Percentiles rank a stretch among this genome's conserved stretches.
These are phyloP conservation scores for Panaeolus cyanescens DNA, from an alignment of 768 basidiomycete species.

Conservation along the genomic window DNA sequence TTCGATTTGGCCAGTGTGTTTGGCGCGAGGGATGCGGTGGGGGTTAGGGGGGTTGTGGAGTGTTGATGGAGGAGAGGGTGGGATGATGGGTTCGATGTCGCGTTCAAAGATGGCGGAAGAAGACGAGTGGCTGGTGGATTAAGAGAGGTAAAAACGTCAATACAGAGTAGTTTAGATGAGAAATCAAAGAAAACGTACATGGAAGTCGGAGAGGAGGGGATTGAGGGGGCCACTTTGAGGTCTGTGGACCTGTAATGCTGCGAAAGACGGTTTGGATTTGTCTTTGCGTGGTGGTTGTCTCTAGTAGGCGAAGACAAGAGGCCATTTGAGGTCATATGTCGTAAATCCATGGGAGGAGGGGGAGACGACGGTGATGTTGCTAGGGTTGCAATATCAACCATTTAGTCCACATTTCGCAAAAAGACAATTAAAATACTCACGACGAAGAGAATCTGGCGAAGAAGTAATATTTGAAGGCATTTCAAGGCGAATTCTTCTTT, in stretches of 20 bases:
- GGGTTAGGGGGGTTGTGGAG: slow-evolving; percentile 51
- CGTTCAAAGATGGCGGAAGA: slow-evolving; percentile 92
- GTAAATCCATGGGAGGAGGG: slow-evolving; percentile 47
- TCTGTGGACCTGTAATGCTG: slow-evolving; percentile 46
- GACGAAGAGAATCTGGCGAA: background rate
- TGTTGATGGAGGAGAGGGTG: slow-evolving; percentile 34
- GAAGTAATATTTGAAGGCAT: background rate
- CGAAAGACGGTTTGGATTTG: slow-evolving; percentile 39
- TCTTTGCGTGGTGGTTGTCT: slow-evolving; percentile 18
- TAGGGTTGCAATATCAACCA: background rate
- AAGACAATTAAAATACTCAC: background rate
- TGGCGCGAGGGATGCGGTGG: slow-evolving; percentile 72
- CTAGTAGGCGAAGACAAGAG: slow-evolving; percentile 41
- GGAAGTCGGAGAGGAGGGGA: slow-evolving; percentile 79
- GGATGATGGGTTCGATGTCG: slow-evolving; percentile 74
- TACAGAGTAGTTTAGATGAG: background rate
- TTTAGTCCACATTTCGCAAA: background rate
- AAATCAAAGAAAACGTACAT: slow-evolving; percentile 48
- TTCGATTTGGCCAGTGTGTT: slow-evolving; percentile 74
- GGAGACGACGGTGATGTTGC: slow-evolving; percentile 1
- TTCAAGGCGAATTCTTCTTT: background rate
- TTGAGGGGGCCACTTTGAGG: slow-evolving; percentile 62
- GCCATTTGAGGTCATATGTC: slow-evolving; percentile 51
- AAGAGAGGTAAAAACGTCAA: slow-evolving; percentile 8
- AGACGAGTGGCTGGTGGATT: slow-evolving; percentile 56